These are phyloP conservation scores for Sarocladium strictum DNA, from an alignment of 2,329 filamentous ascomycete species.

Conservation along the genomic window DNA sequence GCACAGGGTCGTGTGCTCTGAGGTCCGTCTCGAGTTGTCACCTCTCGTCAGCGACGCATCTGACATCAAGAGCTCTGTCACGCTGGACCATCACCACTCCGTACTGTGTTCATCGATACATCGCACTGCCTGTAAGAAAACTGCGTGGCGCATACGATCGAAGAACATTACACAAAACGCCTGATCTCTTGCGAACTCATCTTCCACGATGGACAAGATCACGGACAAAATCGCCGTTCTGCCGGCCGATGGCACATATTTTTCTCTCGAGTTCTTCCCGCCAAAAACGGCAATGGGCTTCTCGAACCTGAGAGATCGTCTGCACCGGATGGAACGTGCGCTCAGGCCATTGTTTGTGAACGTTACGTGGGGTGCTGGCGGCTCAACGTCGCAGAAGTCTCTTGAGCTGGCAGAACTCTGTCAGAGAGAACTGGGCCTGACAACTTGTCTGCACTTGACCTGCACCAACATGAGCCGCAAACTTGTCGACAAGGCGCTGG, in stretches of 20 bases:
- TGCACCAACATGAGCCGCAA: conserved; percentile 95
- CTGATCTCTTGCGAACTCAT: neutral
- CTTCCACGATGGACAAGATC: conserved; percentile 67
- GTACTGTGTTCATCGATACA: too few species aligned
- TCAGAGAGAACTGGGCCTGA: conserved; percentile 84
- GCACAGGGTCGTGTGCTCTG: neutral
- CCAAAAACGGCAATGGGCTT: conserved; percentile 96
- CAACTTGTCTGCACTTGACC: conserved; percentile 91
- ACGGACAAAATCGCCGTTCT: conserved; percentile 92
- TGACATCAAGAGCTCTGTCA: neutral
- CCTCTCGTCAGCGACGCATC: neutral
- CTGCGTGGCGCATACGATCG: too few species aligned
- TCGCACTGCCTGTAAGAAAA: too few species aligned
- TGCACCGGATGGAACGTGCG: conserved; percentile 91
- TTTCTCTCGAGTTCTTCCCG: conserved; percentile 98
- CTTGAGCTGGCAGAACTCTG: conserved; percentile 93
- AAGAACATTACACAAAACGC: neutral
- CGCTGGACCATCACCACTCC: neutral
- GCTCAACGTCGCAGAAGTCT: conserved; percentile 84
- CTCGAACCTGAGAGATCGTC: conserved; percentile 84
- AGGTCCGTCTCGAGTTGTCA: neutral
- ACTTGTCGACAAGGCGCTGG: conserved; percentile 80
- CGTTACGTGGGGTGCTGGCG: conserved; percentile 96
- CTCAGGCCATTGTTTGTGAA: conserved; percentile 91
- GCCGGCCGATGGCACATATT: conserved; percentile 75